A percentile compares a stretch with the other conserved stretches of the same genome.
Conservation (phyloP, 2,329 filamentous ascomycete species). For the Botrytis pseudocinerea region DNA sequence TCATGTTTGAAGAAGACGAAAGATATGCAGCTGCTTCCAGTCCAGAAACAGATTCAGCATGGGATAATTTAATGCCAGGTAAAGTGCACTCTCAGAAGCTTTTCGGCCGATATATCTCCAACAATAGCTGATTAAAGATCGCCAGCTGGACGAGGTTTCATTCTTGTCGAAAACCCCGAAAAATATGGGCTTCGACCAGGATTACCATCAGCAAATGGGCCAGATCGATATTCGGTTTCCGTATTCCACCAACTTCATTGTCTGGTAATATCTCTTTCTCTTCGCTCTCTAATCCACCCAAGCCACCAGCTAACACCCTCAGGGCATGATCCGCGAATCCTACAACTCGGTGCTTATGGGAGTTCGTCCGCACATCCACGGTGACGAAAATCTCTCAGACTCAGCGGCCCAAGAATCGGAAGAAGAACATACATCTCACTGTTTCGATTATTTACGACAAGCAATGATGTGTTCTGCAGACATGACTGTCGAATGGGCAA, state of each 20-base stretch:
- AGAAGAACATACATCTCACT: slow-evolving; percentile 3
- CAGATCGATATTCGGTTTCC: slow-evolving; percentile 18
- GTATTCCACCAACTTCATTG: slow-evolving; percentile 23
- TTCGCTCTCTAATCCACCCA: background rate
- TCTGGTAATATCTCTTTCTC: background rate
- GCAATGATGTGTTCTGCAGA: slow-evolving; percentile 23
- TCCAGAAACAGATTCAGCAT: slow-evolving; percentile 11
- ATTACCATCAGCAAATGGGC: background rate
- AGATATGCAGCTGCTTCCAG: background rate
- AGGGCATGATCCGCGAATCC: slow-evolving; percentile 21
- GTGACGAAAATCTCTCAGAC: background rate
- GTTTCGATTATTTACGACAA: slow-evolving; percentile 25
- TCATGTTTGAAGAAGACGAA: background rate
- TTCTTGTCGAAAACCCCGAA: background rate
- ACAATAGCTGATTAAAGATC: background rate
- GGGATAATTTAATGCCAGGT: slow-evolving; percentile 17
- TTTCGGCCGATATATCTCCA: background rate
- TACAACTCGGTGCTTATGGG: slow-evolving; percentile 5
- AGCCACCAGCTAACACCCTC: background rate
- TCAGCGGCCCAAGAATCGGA: background rate
- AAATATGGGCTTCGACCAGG: slow-evolving; percentile 1
- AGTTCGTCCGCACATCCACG: background rate
- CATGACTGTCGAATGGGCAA: slow-evolving; percentile 21
- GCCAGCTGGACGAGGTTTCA: slow-evolving; percentile 7
- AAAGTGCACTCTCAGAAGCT: background rate